Conservation (phyloP, 352 stramenopile species). For the Phytophthora tentaculata region DNA sequence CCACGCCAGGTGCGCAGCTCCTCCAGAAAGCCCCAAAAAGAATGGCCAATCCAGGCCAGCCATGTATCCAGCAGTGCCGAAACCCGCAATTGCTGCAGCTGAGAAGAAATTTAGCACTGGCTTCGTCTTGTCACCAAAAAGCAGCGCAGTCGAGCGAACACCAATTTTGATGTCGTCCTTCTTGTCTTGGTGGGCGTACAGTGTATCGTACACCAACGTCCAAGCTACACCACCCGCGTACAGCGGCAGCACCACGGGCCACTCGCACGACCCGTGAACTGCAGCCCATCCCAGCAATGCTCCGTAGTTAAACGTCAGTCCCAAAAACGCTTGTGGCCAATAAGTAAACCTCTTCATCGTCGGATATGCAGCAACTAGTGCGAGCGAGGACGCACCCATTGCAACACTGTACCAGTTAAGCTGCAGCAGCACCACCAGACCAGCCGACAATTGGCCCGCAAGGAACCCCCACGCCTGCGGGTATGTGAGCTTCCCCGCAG, state of each 20-base stretch:
- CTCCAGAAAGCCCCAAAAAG: slow-evolving; percentile 87
- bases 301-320: slow-evolving; percentile 99
- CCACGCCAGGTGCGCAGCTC: slow-evolving; percentile 95
- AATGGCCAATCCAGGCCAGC: slow-evolving; percentile 88
- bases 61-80: slow-evolving; percentile 81
- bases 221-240: slow-evolving; percentile 96
- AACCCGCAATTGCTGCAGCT: slow-evolving; percentile 60
- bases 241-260: slow-evolving; percentile 92
- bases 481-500: slow-evolving; percentile 90
- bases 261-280: slow-evolving; percentile 83
- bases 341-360: slow-evolving; percentile 98
- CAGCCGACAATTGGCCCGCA: slow-evolving; percentile 91
- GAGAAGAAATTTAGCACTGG: slow-evolving; percentile 92
- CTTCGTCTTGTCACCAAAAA: slow-evolving; percentile 95
- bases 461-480: slow-evolving; percentile 94
- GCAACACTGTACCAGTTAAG: slow-evolving; percentile 95
- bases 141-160: slow-evolving; percentile 95
- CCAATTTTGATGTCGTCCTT: slow-evolving; percentile 96
- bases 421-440: slow-evolving; percentile 94
- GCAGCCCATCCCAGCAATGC: slow-evolving; percentile 95
- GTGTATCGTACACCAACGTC: slow-evolving; percentile 99
- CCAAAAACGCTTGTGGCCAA: slow-evolving; percentile 97
- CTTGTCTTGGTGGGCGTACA: slow-evolving; percentile 99
- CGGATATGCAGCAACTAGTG: slow-evolving; percentile 95
- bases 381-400: slow-evolving; percentile 93